Evolutionary conservation across 371 early-diverging fungal species (phyloP), one percentile per base, ranked within the genome.

Genomic region (Actinomortierella wolfii): DNA sequence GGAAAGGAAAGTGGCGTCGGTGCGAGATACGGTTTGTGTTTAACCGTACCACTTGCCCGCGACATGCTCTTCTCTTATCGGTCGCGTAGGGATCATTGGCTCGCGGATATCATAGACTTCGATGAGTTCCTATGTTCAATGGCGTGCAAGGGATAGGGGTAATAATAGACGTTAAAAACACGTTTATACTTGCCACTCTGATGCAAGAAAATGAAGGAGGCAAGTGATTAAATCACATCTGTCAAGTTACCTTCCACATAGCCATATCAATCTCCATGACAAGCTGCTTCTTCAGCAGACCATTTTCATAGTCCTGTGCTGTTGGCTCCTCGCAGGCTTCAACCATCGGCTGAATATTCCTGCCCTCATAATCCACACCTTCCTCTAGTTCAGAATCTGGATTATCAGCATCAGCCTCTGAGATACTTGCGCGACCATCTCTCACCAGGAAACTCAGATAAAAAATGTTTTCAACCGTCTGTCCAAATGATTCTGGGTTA

Each of bases 391-490:
- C n/a, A n/a, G n/a, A n/a, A 15, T 86, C 81, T 1, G 92, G 94
- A 61, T 91, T 85, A 0, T 92, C 92, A 40, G 79, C 79, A 4
- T 81, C 80, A 50, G 86, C 89, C 57, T 89, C 89, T 4, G 44
- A 9, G 23, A 97, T 88, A 50, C 76, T 79, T 9, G 86, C 96
- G 44, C 81, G 86, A 6, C 92, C 94, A 51, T 93, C 96, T 50
- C 93, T 83, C 17, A 95, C 85, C 45, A 97, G 78, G 66, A 97
- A 97, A 7, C 96, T 91, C 9, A 96, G 81, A 64, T 96, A 94
- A 64, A 97, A 97, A 52, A 97, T 81, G 68, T 97, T 97, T 70
- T 97, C 97, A 1, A 97, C 92, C 0, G 95, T 90, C 78, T 97
- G 97, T 3, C 91, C 83, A 68, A 96, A 97, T 7, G 95, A 94